These are phyloP conservation scores for Sporothrix pallida DNA, from an alignment of 2,329 filamentous ascomycete genomes.

Conservation along the genomic window DNA sequence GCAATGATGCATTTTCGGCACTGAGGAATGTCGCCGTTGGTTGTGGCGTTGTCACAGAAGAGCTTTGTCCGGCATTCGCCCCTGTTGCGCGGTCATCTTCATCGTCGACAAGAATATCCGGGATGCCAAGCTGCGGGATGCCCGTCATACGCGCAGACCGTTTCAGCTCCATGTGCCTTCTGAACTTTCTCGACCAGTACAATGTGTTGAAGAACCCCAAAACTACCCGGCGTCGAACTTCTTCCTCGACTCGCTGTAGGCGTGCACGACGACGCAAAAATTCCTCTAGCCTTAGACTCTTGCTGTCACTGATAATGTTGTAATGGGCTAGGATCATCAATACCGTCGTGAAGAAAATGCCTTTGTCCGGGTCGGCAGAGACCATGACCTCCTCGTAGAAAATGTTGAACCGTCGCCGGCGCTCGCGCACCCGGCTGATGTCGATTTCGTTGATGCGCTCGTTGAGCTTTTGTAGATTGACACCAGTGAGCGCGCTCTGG, in stretches of 20 bases:
- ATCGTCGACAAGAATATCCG: slow-evolving; percentile 89
- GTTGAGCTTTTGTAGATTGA: slow-evolving; percentile 80
- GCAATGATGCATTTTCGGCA: slow-evolving; percentile 43
- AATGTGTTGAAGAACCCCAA: slow-evolving; percentile 95
- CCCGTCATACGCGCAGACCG: slow-evolving; percentile 75
- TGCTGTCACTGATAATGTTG: slow-evolving; percentile 98
- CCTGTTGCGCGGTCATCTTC: slow-evolving; percentile 58
- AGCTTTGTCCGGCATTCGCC: slow-evolving; percentile 36
- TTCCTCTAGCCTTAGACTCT: slow-evolving; percentile 90
- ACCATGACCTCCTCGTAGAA: slow-evolving; percentile 98
- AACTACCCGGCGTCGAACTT: slow-evolving; percentile 86
- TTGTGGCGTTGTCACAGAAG: slow-evolving; percentile 41
- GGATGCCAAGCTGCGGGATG: slow-evolving; percentile 80
- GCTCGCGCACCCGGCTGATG: slow-evolving; percentile 71
- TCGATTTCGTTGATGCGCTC: slow-evolving; percentile 75
- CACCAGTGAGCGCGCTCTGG: slow-evolving; percentile 58
- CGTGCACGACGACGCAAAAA: slow-evolving; percentile 89
- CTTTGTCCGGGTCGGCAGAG: slow-evolving; percentile 84
- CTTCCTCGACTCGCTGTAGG: slow-evolving; percentile 92
- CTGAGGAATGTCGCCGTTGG: slow-evolving; percentile 45
- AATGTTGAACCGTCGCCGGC: slow-evolving; percentile 82
- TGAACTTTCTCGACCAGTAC: slow-evolving; percentile 85
- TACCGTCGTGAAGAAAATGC: slow-evolving; percentile 89
- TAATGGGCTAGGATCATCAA: slow-evolving; percentile 97
- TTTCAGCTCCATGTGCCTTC: slow-evolving; percentile 74